phyloP scores from a whole-genome alignment of 2,329 filamentous ascomycete genomes.

The Aspergillus sp. region DNA sequence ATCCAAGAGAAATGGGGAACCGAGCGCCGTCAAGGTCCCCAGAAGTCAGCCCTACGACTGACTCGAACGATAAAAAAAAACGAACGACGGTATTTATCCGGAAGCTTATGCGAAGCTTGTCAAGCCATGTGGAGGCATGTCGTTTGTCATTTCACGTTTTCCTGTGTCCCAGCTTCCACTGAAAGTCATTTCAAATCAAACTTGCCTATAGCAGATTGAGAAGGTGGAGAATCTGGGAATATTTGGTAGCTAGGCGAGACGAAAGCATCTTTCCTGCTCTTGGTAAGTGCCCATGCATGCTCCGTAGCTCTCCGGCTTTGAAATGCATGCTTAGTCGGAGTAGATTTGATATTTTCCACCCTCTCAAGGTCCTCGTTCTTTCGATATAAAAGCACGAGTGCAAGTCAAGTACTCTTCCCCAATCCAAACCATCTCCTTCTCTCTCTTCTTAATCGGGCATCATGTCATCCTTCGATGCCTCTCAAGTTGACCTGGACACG shows the following conservation, averaged over 20 bases:
- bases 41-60: background rate
- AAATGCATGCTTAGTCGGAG: background rate
- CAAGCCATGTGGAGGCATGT: background rate
- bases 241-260: too few species aligned
- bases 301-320: background rate
- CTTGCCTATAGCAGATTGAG: too few species aligned
- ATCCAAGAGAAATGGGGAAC: background rate
- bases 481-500: conserved; percentile 45
- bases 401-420: background rate
- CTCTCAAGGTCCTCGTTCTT: conserved; percentile 4
- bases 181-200: too few species aligned
- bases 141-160: too few species aligned
- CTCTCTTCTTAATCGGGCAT: background rate
- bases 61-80: background rate
- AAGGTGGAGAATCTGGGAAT: background rate
- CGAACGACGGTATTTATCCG: background rate
- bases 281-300: too few species aligned
- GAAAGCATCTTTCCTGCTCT: too few species aligned
- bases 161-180: too few species aligned
- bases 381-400: background rate
- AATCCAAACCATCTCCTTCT: background rate
- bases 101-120: background rate
- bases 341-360: background rate
- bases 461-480: conserved; percentile 36
- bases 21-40: background rate